Evolutionary conservation across 306 rosid species (phyloP).

Genomic region (Cyclanthera cordifolia): DNA sequence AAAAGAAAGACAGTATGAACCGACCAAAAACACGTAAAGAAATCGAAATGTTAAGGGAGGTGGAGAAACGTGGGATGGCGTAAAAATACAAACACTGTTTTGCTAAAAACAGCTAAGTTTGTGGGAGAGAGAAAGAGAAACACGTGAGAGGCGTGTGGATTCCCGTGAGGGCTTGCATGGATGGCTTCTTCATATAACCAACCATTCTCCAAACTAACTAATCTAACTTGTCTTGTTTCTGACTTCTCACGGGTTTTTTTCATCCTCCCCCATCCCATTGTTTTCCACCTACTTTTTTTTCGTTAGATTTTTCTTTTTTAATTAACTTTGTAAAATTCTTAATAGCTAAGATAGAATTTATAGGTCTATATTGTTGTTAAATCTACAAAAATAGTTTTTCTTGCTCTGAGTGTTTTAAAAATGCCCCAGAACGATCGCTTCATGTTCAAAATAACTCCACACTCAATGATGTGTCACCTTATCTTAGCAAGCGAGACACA

Average conservation of each 20-base stretch:
- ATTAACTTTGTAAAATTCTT: no score
- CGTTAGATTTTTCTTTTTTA: no score
- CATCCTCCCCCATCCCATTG: background rate
- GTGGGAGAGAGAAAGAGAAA: background rate
- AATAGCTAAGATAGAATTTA: no score
- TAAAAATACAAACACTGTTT: background rate
- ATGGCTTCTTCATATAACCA: no score
- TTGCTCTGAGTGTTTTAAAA: no score
- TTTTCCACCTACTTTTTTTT: background rate
- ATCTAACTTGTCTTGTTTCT: no score
- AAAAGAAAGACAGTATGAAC: background rate
- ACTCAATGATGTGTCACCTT: no score
- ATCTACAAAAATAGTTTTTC: no score
- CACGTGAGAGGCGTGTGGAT: background rate
- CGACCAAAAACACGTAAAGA: background rate
- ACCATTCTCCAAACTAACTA: background rate
- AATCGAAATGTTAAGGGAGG: background rate
- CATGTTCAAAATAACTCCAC: no score
- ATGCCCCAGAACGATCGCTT: no score
- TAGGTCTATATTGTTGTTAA: no score
- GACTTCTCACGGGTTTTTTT: background rate
- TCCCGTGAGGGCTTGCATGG: background rate
- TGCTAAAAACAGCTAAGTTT: background rate
- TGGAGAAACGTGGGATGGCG: conserved; percentile 2
- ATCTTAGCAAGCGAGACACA: no score